Percentiles rank a stretch among this genome's conserved stretches.
Evolutionary conservation across 1,284 basidiomycete genomes (phyloP).

Genomic region (Leccinum ponderosum): DNA sequence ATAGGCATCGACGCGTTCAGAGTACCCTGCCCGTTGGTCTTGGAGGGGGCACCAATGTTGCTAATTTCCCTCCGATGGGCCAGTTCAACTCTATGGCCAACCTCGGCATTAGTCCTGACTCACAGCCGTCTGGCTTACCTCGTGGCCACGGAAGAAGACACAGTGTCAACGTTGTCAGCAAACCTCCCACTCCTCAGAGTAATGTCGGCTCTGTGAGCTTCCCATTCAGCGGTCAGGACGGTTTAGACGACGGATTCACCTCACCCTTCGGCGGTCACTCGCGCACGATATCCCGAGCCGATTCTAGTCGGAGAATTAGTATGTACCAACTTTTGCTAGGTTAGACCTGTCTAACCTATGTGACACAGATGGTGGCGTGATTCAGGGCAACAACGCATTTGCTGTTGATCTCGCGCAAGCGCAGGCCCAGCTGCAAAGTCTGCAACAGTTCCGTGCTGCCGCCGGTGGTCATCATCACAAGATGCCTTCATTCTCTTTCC

Average conservation of each 20-base stretch:
- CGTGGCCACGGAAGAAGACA: constrained; percentile 91
- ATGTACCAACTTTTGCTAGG: constrained; percentile 33
- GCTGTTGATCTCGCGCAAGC: constrained; percentile 87
- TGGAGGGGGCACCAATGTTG: constrained; percentile 43
- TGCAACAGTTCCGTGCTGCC: constrained; percentile 96
- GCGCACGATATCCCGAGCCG: constrained; percentile 72
- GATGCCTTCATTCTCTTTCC: constrained; percentile 97
- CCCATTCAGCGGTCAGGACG: constrained; percentile 53
- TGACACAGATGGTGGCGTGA: constrained; percentile 66
- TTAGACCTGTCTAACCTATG: constrained; percentile 8
- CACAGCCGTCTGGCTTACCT: constrained; percentile 63
- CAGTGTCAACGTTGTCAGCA: constrained; percentile 91
- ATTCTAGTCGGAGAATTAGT: constrained; percentile 90
- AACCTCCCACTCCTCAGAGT: constrained; percentile 48
- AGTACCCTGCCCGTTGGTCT: constrained; percentile 75
- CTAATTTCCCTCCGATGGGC: constrained; percentile 57
- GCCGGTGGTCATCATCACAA: constrained; percentile 95
- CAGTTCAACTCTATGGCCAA: constrained; percentile 63
- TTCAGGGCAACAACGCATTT: constrained; percentile 64
- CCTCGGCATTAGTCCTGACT: constrained; percentile 63
- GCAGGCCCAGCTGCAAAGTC: constrained; percentile 94
- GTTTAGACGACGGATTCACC: constrained; percentile 75
- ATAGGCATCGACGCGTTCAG: constrained; percentile 84
- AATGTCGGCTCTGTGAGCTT: constrained; percentile 53
- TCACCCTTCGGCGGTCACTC: constrained; percentile 69